Percentiles rank a stretch among this genome's conserved stretches.
Evolutionary conservation across 331 rosid genomes (phyloP).

Genomic region (Pyracantha coccinea): DNA sequence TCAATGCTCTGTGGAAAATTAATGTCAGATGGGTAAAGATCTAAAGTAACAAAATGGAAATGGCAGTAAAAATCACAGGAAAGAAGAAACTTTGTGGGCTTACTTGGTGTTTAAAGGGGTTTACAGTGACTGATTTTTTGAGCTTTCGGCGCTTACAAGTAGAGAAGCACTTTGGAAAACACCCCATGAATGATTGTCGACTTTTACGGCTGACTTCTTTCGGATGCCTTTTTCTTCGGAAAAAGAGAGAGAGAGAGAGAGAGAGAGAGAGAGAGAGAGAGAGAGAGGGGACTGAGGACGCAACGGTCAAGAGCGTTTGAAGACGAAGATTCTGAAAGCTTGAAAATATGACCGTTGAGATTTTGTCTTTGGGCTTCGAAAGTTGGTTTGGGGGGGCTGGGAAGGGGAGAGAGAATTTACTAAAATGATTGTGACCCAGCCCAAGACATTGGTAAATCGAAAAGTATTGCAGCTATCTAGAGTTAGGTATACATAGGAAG

Average conservation of each 20-base stretch:
- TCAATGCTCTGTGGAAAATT: conserved; percentile 19
- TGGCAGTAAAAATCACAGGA: not conserved
- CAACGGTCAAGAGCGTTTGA: conserved; percentile 1
- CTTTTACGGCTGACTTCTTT: conserved; percentile 3
- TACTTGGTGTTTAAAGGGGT: conserved; percentile 27
- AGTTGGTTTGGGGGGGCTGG: not conserved
- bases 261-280: not conserved
- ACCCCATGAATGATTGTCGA: conserved; percentile 39
- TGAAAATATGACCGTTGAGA: conserved; percentile 19
- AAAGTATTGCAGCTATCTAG: too few species aligned
- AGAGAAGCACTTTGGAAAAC: conserved; percentile 61
- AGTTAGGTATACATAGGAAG: too few species aligned
- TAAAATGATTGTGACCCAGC: not conserved
- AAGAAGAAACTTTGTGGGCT: conserved; percentile 1
- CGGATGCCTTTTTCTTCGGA: conserved; percentile 15
- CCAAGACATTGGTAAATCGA: not conserved
- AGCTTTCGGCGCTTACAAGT: conserved; percentile 38
- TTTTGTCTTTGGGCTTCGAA: not conserved
- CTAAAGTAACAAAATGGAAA: not conserved
- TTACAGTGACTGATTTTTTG: conserved; percentile 5
- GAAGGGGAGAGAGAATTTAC: not conserved
- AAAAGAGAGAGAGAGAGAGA: not conserved
- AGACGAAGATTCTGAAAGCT: conserved; percentile 2
- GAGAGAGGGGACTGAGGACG: not conserved
- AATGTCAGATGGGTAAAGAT: not conserved